Conservation (phyloP, 352 stramenopile species). For the Globisporangium spinosum region DNA sequence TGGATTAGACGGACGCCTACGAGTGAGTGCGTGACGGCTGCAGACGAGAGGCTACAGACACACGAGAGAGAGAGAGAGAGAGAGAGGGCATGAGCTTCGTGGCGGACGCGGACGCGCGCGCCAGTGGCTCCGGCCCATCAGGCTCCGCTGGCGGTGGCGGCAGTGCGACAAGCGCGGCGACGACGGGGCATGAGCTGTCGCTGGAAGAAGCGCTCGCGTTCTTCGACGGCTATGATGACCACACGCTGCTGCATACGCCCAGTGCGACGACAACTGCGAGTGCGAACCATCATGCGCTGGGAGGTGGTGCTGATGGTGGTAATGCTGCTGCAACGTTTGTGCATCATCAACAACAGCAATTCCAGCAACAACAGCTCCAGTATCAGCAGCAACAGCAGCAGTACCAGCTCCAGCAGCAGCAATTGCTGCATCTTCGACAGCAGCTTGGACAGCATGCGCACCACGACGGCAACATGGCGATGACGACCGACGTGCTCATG, state of each 20-base stretch:
- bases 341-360: background rate
- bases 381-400: background rate
- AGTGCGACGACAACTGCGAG: background rate
- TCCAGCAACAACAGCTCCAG: constrained; percentile 1
- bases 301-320: background rate
- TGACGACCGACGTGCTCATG: constrained; percentile 17
- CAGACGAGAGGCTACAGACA: background rate
- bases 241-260: background rate
- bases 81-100: constrained; percentile 9
- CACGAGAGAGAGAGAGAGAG: background rate
- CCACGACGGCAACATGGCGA: background rate
- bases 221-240: constrained; percentile 21
- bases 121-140: background rate
- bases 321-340: background rate
- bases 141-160: background rate
- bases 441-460: background rate
- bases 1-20: background rate
- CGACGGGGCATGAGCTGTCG: constrained; percentile 10
- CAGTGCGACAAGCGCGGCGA: background rate
- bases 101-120: constrained; percentile 1
- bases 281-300: background rate
- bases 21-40: too few species aligned
- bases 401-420: constrained; percentile 1
- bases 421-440: constrained; percentile 6
- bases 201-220: constrained; percentile 23